Conservation (phyloP, 164 flowering plant genomes). For the Brasenia schreberi region DNA sequence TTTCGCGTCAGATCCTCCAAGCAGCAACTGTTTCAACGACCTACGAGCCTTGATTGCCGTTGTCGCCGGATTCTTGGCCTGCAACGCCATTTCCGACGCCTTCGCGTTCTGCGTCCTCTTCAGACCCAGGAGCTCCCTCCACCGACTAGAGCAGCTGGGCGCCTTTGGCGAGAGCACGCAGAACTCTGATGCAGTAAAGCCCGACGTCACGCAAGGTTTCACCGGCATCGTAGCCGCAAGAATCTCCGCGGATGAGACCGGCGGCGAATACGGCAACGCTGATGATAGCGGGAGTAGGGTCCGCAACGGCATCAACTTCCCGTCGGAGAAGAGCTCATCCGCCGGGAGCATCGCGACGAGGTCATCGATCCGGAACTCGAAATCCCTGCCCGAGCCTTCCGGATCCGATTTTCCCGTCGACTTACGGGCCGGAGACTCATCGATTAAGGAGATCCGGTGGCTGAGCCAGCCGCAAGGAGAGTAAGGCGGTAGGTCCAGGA, state of each 20-base stretch:
- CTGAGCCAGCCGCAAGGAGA: slow-evolving; percentile 55
- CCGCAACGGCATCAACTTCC: slow-evolving; percentile 24
- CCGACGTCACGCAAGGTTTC: neutral
- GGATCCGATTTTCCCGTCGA: slow-evolving; percentile 12
- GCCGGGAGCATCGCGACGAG: slow-evolving; percentile 79
- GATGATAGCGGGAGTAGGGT: no score
- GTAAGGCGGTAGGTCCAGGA: slow-evolving; percentile 29
- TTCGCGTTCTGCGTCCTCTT: slow-evolving; percentile 17
- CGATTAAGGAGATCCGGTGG: slow-evolving; percentile 19
- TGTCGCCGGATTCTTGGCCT: no score
- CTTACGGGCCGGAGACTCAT: slow-evolving; percentile 12
- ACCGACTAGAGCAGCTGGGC: slow-evolving; percentile 74
- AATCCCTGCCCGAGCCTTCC: slow-evolving; percentile 29
- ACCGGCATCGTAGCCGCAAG: neutral
- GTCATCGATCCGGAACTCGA: slow-evolving; percentile 79
- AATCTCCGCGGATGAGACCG: neutral
- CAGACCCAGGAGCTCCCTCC: slow-evolving; percentile 76
- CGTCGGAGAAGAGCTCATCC: slow-evolving; percentile 74
- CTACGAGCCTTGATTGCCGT: slow-evolving; percentile 6
- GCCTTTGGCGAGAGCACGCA: slow-evolving; percentile 73
- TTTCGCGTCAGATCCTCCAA: slow-evolving; percentile 1
- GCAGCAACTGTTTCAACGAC: slow-evolving; percentile 46
- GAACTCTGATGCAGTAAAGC: slow-evolving; percentile 20
- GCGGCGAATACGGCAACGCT: no score
- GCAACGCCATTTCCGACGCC: no score